Conservation (phyloP, 331 rosid species). For the Spiraea crenata region DNA sequence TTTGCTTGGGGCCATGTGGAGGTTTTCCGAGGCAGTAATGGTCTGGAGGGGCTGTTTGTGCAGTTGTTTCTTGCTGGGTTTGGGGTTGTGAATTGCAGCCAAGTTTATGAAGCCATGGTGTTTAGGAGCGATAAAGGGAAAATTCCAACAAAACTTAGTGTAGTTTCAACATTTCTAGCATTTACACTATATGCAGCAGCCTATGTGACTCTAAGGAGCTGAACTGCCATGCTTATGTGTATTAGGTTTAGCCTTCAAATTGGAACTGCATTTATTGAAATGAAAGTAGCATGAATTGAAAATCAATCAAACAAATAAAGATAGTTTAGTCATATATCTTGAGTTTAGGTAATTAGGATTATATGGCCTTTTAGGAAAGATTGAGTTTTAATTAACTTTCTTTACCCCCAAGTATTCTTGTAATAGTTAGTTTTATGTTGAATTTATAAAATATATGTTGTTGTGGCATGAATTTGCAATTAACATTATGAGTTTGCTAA, state of each 20-base stretch:
- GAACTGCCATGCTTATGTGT: background rate
- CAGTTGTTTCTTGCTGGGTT: slow-evolving; percentile 32
- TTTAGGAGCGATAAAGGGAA: slow-evolving; percentile 22
- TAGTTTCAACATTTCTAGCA: slow-evolving; percentile 4
- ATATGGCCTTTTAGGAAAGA: too few species aligned
- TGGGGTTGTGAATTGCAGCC: slow-evolving; percentile 20
- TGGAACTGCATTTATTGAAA: background rate
- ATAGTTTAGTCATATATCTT: too few species aligned
- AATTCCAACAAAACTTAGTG: slow-evolving; percentile 15
- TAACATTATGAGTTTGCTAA: too few species aligned
- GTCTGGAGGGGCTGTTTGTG: slow-evolving; percentile 20
- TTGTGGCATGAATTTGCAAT: too few species aligned
- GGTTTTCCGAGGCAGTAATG: slow-evolving; percentile 13
- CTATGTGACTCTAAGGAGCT: slow-evolving; percentile 10
- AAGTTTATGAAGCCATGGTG: slow-evolving; percentile 30
- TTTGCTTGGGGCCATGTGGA: slow-evolving; percentile 17
- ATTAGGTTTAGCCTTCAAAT: background rate
- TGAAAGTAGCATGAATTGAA: too few species aligned
- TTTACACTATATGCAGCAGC: background rate
- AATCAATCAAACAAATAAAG: too few species aligned
- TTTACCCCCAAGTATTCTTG: too few species aligned
- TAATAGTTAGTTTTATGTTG: too few species aligned
- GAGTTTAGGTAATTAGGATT: too few species aligned
- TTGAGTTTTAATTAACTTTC: too few species aligned
- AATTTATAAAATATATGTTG: too few species aligned